Conservation (phyloP, 352 stramenopile genomes). For the Globisporangium nunn region DNA sequence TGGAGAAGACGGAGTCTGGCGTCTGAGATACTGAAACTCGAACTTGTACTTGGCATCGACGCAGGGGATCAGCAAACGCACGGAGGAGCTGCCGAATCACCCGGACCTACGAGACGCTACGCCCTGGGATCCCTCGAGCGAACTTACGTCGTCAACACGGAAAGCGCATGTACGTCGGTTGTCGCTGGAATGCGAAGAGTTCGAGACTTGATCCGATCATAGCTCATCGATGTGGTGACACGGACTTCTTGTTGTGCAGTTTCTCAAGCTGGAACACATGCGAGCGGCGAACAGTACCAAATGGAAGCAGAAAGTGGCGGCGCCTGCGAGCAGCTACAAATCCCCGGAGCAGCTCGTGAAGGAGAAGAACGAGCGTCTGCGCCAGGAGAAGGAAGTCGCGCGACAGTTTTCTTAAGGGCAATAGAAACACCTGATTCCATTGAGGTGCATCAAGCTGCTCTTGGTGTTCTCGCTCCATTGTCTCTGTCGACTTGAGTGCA, state of each 20-base stretch:
- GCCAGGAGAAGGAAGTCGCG: constrained; percentile 36
- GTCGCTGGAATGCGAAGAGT: not conserved
- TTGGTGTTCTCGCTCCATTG: too few relatives aligned
- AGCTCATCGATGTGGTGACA: not conserved
- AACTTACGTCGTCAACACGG: constrained; percentile 30
- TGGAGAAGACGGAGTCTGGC: too few relatives aligned
- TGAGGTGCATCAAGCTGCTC: too few relatives aligned
- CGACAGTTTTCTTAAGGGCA: constrained; percentile 3
- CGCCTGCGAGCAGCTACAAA: constrained; percentile 35
- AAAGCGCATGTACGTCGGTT: constrained; percentile 35
- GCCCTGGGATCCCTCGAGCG: constrained; percentile 61
- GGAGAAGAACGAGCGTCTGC: constrained; percentile 35
- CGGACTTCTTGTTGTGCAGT: constrained; percentile 11
- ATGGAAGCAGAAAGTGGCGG: constrained; percentile 35
- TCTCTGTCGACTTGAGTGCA: too few relatives aligned
- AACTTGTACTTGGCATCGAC: not conserved
- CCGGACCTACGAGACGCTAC: constrained; percentile 43
- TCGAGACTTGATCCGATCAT: not conserved
- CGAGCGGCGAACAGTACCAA: constrained; percentile 35
- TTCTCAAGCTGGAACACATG: constrained; percentile 24
- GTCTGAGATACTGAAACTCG: too few relatives aligned
- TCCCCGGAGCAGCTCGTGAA: constrained; percentile 44
- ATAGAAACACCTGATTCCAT: not conserved
- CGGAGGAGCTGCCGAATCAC: constrained; percentile 73
- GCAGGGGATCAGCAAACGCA: constrained; percentile 63